Base-by-base conservation (phyloP, 352 stramenopile species). In the Phytophthora sojae region DNA sequence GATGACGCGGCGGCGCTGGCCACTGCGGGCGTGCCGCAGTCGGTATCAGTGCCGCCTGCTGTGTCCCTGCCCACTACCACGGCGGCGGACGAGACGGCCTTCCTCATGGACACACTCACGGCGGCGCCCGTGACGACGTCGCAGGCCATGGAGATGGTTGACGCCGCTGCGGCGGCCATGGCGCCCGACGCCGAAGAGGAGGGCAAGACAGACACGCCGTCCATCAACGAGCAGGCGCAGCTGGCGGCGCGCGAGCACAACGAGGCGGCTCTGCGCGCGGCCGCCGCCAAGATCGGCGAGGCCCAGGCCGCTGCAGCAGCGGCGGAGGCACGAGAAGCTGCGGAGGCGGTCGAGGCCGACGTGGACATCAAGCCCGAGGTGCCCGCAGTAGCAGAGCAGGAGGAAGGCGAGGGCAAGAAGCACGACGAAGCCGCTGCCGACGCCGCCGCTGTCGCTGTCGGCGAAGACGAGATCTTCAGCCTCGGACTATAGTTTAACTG, bases 381-480 rank as follows among this genome's bases (percentile, higher is more conserved):
- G 32, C 45, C 35, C 25, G 35, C 44, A 61, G 42, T 26, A 56
- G 37, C 53, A 30, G 64, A 30, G 26, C 26, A 39, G 8, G 32
- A 39, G 9, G 32, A 39, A 4, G 32, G 58, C 14, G 29, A 61
- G 26, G 21, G 54, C 35, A 47, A 57, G 44, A 61, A 69, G 29
- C 30, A 64, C 15, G 35, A 53, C 25, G n/a, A 57, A 11, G 55
- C 59, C 5, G 52, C 32, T 15, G 32, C 32, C 32, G 32, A 39
- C 32, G 32, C 9, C 32, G 32, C 32, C 4, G 32, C 51, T 9
- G 55, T 54, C 1, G 52, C 79, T 25, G 56, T 70, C 8, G 77
- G 53, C 6, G 84, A 91, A 37, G 86, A 94, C 56, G 88, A 94
- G 73, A 94, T 95, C 55, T 95, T 95, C 62, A 92, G 86, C 45